These are phyloP conservation scores for Citrus unshiu DNA, from an alignment of 345 rosid genomes.

Conservation along the genomic window DNA sequence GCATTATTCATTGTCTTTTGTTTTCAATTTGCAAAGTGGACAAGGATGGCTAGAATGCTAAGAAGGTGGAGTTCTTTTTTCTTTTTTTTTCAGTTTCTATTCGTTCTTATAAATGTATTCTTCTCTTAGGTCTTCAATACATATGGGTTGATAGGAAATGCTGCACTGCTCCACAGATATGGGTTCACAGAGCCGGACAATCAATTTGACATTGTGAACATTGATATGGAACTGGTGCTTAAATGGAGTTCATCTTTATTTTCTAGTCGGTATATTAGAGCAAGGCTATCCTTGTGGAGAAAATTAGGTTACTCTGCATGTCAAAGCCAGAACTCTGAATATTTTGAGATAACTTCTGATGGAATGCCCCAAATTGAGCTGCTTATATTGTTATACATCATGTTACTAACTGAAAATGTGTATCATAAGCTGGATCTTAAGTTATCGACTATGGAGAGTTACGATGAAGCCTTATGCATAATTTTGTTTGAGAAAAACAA, in stretches of 20 bases:
- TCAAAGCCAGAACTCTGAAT: constrained; percentile 61
- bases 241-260: constrained; percentile 60
- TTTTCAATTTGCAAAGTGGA: neutral
- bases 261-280: constrained; percentile 56
- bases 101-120: neutral
- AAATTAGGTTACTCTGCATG: constrained; percentile 59
- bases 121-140: constrained; percentile 69
- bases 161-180: constrained; percentile 88
- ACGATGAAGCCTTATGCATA: constrained; percentile 25
- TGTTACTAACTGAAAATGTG: constrained; percentile 53
- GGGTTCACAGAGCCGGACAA: constrained; percentile 84
- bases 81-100: neutral
- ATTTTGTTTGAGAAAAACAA: constrained; percentile 33
- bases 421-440: constrained; percentile 47
- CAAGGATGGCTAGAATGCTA: neutral
- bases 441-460: constrained; percentile 27
- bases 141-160: constrained; percentile 76
- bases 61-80: neutral
- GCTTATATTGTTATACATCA: constrained; percentile 47
- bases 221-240: constrained; percentile 73
- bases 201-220: constrained; percentile 71
- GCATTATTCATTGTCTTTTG: neutral
- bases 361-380: constrained; percentile 85
- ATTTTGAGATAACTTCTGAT: constrained; percentile 64
- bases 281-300: constrained; percentile 71